Evolutionary conservation across 2,329 filamentous ascomycete species (phyloP).

Genomic region (Ophiosphaerella korrae): DNA sequence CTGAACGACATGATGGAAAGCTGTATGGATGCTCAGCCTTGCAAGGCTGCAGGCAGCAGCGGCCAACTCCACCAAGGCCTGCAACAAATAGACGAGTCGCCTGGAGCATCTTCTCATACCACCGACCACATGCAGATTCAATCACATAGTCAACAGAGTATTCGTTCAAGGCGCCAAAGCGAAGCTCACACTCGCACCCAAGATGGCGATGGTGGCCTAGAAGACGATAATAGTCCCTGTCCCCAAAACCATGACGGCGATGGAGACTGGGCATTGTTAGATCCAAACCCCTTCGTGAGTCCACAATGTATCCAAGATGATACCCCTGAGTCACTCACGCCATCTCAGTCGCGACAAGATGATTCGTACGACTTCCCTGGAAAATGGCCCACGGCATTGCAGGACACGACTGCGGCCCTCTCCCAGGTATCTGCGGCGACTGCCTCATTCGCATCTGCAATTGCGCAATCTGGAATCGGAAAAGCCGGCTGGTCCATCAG

Average conservation of each 20-base stretch:
- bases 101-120: too few species aligned
- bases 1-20: too few species aligned
- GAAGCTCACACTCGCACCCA: too few species aligned
- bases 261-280: not conserved
- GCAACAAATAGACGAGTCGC: not conserved
- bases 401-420: slow-evolving; percentile 15
- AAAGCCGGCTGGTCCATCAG: slow-evolving; percentile 20
- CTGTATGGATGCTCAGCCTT: not conserved
- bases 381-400: slow-evolving; percentile 20
- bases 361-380: slow-evolving; percentile 14
- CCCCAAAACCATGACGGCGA: too few species aligned
- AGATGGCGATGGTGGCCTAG: too few species aligned
- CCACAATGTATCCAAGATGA: not conserved
- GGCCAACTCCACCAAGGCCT: not conserved
- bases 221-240: too few species aligned
- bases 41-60: slow-evolving; percentile 14
- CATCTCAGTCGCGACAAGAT: not conserved
- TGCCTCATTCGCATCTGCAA: slow-evolving; percentile 9
- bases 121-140: too few species aligned
- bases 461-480: slow-evolving; percentile 11
- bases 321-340: not conserved
- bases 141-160: too few species aligned
- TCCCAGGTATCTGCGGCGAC: slow-evolving; percentile 13
- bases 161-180: too few species aligned
- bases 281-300: not conserved